Base-by-base conservation (phyloP, 73 alveolate species). In the Diophrys appendiculata region DNA sequence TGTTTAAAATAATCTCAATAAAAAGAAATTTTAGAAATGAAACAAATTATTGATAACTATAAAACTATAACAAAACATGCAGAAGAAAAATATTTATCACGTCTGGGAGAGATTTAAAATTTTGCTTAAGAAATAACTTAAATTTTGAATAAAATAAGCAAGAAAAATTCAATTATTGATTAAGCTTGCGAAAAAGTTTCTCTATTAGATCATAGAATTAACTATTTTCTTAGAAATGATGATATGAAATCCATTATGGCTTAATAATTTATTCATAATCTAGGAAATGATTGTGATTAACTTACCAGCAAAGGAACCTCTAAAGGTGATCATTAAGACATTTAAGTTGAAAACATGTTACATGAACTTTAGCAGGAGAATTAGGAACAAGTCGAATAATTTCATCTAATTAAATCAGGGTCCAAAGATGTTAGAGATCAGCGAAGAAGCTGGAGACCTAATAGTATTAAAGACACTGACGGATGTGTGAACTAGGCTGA, bases 241-340 rank as follows among this genome's bases (percentile, higher is more conserved):
- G 71, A 60, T 60, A 23, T 60, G 18, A 60, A 60, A 60, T 60
- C 71, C 33, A 60, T 60, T 23, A 60, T 60, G 11, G 25, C 71
- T 11, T 27, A 27, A 3, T 27, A 60, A 23, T 23, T 60, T 27
- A 60, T 60, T 23, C n/a, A n/a, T n/a, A n/a, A n/a, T n/a, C n/a
- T n/a, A n/a, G n/a, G n/a, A n/a, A n/a, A n/a, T n/a, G n/a, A n/a
- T n/a, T n/a, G n/a, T n/a, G n/a, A n/a, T n/a, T n/a, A n/a, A n/a
- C n/a, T n/a, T n/a, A n/a, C n/a, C n/a, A n/a, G n/a, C n/a, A n/a
- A n/a, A n/a, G n/a, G n/a, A n/a, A n/a, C n/a, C n/a, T n/a, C n/a
- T n/a, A n/a, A n/a, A n/a, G n/a, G n/a, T n/a, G n/a, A n/a, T n/a
- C n/a, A n/a, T n/a, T n/a, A n/a, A n/a, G n/a, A n/a, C n/a, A n/a